These are phyloP conservation scores for Pyrenochaeta sp. DNA, from an alignment of 2,329 filamentous ascomycete genomes.

Conservation along the genomic window DNA sequence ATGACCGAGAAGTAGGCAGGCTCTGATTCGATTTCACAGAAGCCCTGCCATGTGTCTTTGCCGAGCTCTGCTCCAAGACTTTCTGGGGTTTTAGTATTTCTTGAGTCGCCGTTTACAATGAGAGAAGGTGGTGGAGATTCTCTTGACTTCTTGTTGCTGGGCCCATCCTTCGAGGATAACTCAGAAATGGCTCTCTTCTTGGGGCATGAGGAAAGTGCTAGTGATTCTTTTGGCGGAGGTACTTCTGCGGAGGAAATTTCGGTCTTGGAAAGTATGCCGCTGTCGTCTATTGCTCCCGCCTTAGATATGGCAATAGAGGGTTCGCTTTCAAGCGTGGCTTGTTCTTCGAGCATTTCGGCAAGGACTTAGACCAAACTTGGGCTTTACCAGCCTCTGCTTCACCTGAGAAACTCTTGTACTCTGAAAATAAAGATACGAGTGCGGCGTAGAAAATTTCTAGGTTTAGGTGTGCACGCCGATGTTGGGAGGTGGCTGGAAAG, in stretches of 20 bases:
- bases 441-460: background rate
- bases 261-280: background rate
- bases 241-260: background rate
- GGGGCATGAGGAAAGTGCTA: conserved; percentile 8
- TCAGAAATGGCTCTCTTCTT: conserved; percentile 27
- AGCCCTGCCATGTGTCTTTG: conserved; percentile 69
- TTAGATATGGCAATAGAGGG: background rate
- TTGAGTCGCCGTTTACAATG: conserved; percentile 1
- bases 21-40: conserved; percentile 89
- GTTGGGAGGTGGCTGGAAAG: conserved; percentile 18
- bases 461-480: conserved; percentile 23
- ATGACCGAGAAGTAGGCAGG: conserved; percentile 88
- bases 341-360: too few species aligned
- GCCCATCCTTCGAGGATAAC: conserved; percentile 8
- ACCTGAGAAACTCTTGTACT: background rate
- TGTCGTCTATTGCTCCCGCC: background rate
- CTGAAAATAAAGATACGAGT: too few species aligned
- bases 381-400: too few species aligned
- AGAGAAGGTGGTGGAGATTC: conserved; percentile 2
- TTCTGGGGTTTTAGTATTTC: conserved; percentile 38
- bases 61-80: conserved; percentile 47
- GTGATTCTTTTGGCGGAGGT: conserved; percentile 1
- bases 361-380: too few species aligned
- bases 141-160: conserved; percentile 29
- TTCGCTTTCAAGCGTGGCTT: too few species aligned